These are phyloP conservation scores for Adansonia rubrostipa DNA, from an alignment of 441 rosid species.

Conservation along the genomic window DNA sequence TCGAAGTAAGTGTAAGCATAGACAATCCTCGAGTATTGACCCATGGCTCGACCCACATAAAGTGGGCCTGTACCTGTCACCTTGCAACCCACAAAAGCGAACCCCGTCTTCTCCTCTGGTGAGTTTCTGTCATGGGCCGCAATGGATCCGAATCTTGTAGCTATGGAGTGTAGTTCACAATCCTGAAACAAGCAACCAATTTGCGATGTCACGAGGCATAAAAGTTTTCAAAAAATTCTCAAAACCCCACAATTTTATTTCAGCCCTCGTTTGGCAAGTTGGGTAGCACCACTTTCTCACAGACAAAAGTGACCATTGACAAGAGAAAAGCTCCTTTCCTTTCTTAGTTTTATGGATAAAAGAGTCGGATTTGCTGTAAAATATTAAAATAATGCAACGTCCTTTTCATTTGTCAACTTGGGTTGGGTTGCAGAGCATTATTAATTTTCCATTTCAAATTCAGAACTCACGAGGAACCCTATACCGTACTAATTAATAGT, in stretches of 20 bases:
- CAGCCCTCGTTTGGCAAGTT: conserved; percentile 13
- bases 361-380: neutral
- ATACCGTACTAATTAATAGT: too few species aligned
- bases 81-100: conserved; percentile 70
- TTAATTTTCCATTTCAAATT: conserved; percentile 24
- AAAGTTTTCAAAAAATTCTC: neutral
- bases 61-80: conserved; percentile 80
- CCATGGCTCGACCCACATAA: conserved; percentile 93
- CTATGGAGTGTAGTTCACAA: conserved; percentile 87
- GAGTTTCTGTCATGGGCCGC: conserved; percentile 83
- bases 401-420: conserved; percentile 27
- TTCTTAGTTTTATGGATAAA: conserved; percentile 12
- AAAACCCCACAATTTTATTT: neutral
- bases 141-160: conserved; percentile 81
- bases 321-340: conserved; percentile 25
- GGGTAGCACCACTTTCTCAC: conserved; percentile 28
- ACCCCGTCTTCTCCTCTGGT: conserved; percentile 86
- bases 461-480: conserved; percentile 3
- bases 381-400: conserved; percentile 25
- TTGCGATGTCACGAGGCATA: neutral
- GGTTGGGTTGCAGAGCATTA: neutral
- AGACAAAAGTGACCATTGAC: conserved; percentile 17
- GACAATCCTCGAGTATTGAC: conserved; percentile 87
- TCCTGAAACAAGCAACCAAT: conserved; percentile 43
- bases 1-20: conserved; percentile 84